These are phyloP conservation scores for Dactylellina drechsleri DNA, from an alignment of 2,329 filamentous ascomycete species.

Conservation along the genomic window DNA sequence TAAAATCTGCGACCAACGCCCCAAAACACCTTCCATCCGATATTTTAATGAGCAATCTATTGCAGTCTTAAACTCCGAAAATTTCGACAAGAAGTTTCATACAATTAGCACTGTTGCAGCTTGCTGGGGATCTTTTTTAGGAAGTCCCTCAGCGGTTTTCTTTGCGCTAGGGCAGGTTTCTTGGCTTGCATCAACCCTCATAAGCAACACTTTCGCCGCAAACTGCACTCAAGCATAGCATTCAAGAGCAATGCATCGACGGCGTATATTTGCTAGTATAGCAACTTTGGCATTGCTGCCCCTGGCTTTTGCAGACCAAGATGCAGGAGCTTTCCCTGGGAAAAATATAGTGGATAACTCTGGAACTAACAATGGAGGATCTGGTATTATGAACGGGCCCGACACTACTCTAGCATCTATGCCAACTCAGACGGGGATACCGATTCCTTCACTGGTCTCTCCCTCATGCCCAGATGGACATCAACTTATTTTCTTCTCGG, in stretches of 20 bases:
- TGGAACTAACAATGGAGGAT: constrained; percentile 2
- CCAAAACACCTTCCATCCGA: constrained; percentile 17
- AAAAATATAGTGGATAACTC: constrained; percentile 31
- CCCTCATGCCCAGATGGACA: constrained; percentile 7
- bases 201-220: constrained; percentile 44
- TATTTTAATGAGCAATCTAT: constrained; percentile 28
- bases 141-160: constrained; percentile 37
- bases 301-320: constrained; percentile 14
- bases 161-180: constrained; percentile 25
- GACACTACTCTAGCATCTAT: constrained; percentile 6
- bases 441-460: not conserved
- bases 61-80: constrained; percentile 27
- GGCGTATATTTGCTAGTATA: constrained; percentile 45
- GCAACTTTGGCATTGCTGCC: constrained; percentile 21
- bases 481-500: constrained; percentile 19
- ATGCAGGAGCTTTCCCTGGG: constrained; percentile 24
- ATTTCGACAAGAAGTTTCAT: constrained; percentile 6
- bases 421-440: constrained; percentile 18
- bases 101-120: constrained; percentile 21
- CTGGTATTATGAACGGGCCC: not conserved
- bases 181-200: constrained; percentile 43
- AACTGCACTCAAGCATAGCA: constrained; percentile 5
- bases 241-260: constrained; percentile 38
- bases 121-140: constrained; percentile 11
- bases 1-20: constrained; percentile 11